phyloP scores from a whole-genome alignment of 305 asterid species.

The Fraxinus floribunda region DNA sequence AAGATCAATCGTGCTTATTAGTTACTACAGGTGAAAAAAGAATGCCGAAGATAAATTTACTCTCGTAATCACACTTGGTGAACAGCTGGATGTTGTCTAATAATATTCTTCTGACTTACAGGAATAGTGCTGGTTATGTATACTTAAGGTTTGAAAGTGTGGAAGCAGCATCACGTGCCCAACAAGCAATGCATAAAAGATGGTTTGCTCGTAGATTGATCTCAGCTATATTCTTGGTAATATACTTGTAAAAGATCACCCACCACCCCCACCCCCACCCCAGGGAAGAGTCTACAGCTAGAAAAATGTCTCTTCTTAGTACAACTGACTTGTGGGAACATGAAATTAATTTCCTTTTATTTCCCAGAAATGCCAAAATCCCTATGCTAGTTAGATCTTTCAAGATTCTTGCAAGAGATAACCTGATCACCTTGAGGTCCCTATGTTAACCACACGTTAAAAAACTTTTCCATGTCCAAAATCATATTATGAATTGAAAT shows the following conservation, averaged over 20 bases:
- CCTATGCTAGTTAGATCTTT: background rate
- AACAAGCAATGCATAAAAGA: slow-evolving; percentile 94
- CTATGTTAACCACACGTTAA: background rate
- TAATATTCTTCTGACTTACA: slow-evolving; percentile 29
- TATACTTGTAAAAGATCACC: background rate
- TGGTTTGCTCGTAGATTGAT: slow-evolving; percentile 96
- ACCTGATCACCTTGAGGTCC: background rate
- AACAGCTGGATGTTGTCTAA: slow-evolving; percentile 7
- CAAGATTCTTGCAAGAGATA: background rate
- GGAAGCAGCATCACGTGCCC: slow-evolving; percentile 82
- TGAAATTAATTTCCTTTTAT: background rate
- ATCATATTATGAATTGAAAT: background rate
- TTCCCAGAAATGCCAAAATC: background rate
- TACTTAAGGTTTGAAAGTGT: slow-evolving; percentile 78
- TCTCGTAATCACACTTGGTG: background rate
- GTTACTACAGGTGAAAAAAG: background rate
- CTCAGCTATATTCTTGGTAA: slow-evolving; percentile 94
- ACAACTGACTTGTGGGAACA: background rate
- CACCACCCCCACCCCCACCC: background rate
- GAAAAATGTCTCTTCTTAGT: background rate
- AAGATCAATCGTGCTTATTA: background rate
- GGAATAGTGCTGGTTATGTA: slow-evolving; percentile 89
- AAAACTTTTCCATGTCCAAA: background rate
- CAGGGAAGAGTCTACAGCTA: background rate
- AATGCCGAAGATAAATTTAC: background rate